Conservation (phyloP, 352 stramenopile genomes). For the Pythium sp. region DNA sequence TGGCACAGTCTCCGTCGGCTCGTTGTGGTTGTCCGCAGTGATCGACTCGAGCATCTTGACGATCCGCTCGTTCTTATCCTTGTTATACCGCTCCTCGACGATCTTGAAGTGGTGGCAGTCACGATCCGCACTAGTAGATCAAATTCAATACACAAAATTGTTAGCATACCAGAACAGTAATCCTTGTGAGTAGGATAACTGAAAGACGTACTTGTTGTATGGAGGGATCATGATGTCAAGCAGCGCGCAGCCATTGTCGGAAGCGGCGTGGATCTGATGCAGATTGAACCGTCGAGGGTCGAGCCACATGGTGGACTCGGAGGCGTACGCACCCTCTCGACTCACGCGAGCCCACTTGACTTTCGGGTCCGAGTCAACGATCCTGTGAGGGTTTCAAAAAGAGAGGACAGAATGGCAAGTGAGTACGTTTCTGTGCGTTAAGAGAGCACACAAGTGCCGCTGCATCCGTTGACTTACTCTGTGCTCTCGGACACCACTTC, state of each 20-base stretch:
- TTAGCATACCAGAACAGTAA: neutral
- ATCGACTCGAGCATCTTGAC: constrained; percentile 75
- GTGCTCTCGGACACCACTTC: constrained; percentile 17
- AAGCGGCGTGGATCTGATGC: constrained; percentile 73
- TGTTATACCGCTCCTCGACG: constrained; percentile 49
- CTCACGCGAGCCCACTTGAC: constrained; percentile 64
- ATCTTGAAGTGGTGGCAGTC: constrained; percentile 81
- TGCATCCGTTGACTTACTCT: constrained; percentile 25
- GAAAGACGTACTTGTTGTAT: constrained; percentile 70
- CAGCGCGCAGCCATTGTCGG: constrained; percentile 68
- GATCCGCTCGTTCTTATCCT: constrained; percentile 44
- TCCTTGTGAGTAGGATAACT: neutral
- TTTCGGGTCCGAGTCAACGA: constrained; percentile 33
- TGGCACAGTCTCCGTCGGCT: constrained; percentile 16
- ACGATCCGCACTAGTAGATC: constrained; percentile 49
- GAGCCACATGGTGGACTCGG: constrained; percentile 76
- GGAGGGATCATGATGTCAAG: constrained; percentile 86
- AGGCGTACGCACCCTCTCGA: constrained; percentile 48
- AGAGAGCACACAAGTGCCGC: neutral
- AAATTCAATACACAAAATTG: constrained; percentile 9
- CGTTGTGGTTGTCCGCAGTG: constrained; percentile 66
- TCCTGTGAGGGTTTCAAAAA: constrained; percentile 19
- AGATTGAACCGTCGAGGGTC: constrained; percentile 81
- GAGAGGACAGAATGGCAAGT: neutral
- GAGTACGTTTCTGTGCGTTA: neutral